Evolutionary conservation across 768 basidiomycete species (phyloP), one percentile per base, ranked within the genome.

Genomic region (Suillus fuscotomentosus): DNA sequence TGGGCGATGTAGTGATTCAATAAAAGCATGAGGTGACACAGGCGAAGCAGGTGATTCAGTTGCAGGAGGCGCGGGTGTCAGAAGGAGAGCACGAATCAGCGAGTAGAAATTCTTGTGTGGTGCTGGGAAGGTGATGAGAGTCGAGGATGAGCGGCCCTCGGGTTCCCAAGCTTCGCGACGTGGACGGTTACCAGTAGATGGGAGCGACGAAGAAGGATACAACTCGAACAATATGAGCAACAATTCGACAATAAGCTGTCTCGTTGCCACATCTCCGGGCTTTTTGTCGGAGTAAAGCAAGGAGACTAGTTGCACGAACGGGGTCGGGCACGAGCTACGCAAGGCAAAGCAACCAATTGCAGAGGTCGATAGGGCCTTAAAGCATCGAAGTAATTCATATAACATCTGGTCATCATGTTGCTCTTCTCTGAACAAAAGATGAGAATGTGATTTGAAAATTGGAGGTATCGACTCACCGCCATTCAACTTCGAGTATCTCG

Each of bases 271-370:
- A 45, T 99, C 97, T 51, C 97, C 97, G 0, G 97, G 97, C 74
- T 96, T 97, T 81, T 99, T 99, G 81, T 99, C 97, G 4, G 95
- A 97, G 76, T 94, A 99, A 2, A 99, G 82, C 17, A 99, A 83
- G 10, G 87, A 79, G 20, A 96, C 83, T 36, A 99, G 82, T 66
- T 96, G 91, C 5, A 83, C 81, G 73, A 94, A 98, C 1, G 97
- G 97, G 0, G 90, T 88, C 1, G 96, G 95, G 64, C 91, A 91
- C 38, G 89, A 90, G 70, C 87, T 89, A n/a, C 95, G 89, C 13
- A 99, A 85, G 5, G 97, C 95, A 60, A 88, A 87, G 72, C 92
- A 95, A 15, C 97, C 97, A 42, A 92, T 89, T 55, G 90, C 83
- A 9, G 93, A 95, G 0, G 96, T 97, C 0, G 93, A 89, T 3